Evolutionary conservation across 2,329 filamentous ascomycete genomes (phyloP).

Genomic region (Colletotrichum sp.): DNA sequence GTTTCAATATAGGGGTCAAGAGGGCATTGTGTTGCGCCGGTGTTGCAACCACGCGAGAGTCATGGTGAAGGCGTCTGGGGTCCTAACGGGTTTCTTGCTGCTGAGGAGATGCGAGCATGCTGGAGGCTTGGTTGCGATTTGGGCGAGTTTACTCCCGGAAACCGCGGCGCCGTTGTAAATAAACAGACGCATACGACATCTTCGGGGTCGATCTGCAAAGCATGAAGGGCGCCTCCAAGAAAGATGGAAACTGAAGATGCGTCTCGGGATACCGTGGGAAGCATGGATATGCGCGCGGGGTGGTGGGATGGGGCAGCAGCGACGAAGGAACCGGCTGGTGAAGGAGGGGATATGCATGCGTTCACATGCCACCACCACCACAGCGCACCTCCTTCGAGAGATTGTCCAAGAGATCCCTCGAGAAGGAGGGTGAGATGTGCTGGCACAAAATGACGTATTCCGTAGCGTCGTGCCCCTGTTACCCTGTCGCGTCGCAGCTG

Average conservation of each 20-base stretch:
- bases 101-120: neutral
- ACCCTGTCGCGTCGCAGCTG: neutral
- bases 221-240: neutral
- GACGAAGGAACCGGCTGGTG: neutral
- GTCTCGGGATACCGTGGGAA: neutral
- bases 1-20: constrained; percentile 1
- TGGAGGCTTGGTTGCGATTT: neutral
- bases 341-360: neutral
- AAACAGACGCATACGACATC: neutral
- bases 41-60: neutral
- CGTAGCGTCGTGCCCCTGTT: neutral
- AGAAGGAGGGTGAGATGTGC: constrained; percentile 6
- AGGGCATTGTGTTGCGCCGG: neutral
- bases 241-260: neutral
- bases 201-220: neutral
- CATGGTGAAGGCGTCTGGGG: neutral
- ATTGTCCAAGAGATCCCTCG: constrained; percentile 5
- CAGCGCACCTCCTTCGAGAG: neutral
- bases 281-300: neutral
- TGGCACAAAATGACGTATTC: constrained; percentile 18
- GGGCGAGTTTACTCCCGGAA: neutral
- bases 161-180: neutral
- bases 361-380: neutral
- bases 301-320: neutral
- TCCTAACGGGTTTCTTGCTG: neutral